A percentile compares a stretch with the other conserved stretches of the same genome.
Conservation (phyloP, 192 early-diverging fungal genomes). For the Umbelopsis sp. region DNA sequence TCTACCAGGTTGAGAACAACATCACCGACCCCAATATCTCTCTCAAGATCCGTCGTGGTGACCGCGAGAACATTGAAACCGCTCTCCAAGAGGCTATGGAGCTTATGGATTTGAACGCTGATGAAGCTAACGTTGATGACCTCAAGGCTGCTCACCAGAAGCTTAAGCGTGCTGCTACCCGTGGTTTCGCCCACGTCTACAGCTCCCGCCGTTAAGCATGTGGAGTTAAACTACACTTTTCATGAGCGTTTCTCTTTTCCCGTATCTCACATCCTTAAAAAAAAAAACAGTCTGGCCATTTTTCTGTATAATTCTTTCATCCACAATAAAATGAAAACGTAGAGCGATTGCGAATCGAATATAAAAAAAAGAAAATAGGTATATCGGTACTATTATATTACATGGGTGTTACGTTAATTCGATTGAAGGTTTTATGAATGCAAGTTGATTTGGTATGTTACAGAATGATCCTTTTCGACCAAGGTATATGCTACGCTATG, state of each 20-base stretch:
- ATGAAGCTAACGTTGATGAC: constrained; percentile 61
- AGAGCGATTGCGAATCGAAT: constrained; percentile 19
- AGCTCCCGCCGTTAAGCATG: constrained; percentile 30
- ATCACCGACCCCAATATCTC: constrained; percentile 68
- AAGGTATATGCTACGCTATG: neutral
- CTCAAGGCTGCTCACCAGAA: constrained; percentile 69
- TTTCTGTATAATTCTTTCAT: constrained; percentile 18
- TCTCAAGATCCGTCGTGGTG: constrained; percentile 71
- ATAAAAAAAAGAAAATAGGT: neutral
- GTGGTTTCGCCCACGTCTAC: constrained; percentile 60
- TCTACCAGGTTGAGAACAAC: constrained; percentile 62
- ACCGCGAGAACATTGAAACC: constrained; percentile 70
- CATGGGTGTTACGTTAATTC: neutral
- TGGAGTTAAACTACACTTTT: neutral
- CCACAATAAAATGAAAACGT: constrained; percentile 18
- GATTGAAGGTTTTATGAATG: neutral
- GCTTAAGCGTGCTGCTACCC: constrained; percentile 69
- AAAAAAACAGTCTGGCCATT: constrained; percentile 18
- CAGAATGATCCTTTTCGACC: neutral
- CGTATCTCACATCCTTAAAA: neutral
- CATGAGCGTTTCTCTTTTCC: neutral
- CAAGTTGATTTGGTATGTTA: neutral
- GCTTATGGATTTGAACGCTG: constrained; percentile 64
- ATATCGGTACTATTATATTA: neutral
- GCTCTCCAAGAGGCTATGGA: constrained; percentile 80